phyloP scores from a whole-genome alignment of 129 eudicot species.

The Tagetes erecta region DNA sequence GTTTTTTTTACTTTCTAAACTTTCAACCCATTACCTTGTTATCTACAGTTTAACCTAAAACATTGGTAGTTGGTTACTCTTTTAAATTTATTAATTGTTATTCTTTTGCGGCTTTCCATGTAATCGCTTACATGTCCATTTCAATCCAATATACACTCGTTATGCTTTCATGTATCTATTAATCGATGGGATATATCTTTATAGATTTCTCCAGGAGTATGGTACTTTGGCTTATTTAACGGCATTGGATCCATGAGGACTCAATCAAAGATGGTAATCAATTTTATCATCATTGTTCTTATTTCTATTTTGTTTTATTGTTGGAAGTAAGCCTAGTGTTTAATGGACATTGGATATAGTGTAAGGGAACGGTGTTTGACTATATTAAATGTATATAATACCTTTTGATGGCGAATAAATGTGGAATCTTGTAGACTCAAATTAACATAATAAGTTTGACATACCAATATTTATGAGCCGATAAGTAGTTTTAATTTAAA shows the following conservation, averaged over 20 bases:
- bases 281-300: not conserved
- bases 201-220: conserved; percentile 85
- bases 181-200: conserved; percentile 14
- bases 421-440: not conserved
- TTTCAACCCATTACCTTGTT: not conserved
- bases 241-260: conserved; percentile 89
- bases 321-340: not conserved
- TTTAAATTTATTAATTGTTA: not conserved
- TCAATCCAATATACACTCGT: not conserved
- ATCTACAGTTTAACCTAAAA: not conserved
- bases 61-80: not conserved
- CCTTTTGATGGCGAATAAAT: not conserved
- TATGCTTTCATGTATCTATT: not conserved
- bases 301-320: not conserved
- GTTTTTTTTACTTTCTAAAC: not conserved
- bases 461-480: not conserved
- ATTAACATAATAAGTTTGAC: not conserved
- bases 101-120: conserved; percentile 3
- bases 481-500: not conserved
- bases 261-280: conserved; percentile 86
- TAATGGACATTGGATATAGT: conserved; percentile 2
- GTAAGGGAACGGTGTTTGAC: not conserved
- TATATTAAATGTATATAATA: not conserved
- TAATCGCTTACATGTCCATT: not conserved
- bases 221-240: conserved; percentile 89